Evolutionary conservation across 495 filamentous ascomycete species (phyloP).

Genomic region (Pyrenula aspistea): DNA sequence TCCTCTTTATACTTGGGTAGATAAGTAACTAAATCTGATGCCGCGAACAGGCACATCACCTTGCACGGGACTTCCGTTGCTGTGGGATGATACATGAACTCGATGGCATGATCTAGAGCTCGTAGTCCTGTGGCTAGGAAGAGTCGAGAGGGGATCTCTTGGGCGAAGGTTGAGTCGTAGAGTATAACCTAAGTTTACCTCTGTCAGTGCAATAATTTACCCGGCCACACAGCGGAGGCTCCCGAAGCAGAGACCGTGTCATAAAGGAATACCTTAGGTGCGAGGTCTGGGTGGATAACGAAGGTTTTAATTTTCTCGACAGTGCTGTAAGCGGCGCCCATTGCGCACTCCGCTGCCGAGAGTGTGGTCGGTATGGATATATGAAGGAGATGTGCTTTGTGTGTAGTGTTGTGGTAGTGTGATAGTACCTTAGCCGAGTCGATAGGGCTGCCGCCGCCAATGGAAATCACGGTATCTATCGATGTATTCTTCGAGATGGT

Average conservation of each 20-base stretch:
- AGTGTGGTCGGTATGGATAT: constrained; percentile 38
- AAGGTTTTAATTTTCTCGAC: constrained; percentile 26
- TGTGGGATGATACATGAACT: constrained; percentile 34
- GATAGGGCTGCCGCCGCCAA: constrained; percentile 37
- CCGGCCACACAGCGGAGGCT: constrained; percentile 10
- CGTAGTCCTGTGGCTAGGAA: constrained; percentile 31
- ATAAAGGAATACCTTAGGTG: constrained; percentile 27
- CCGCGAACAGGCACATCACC: constrained; percentile 22
- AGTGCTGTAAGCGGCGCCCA: constrained; percentile 27
- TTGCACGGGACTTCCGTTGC: constrained; percentile 31
- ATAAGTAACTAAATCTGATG: constrained; percentile 23
- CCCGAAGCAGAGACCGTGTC: constrained; percentile 26
- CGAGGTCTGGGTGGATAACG: constrained; percentile 21
- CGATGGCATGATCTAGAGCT: constrained; percentile 36
- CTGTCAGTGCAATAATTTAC: constrained; percentile 1
- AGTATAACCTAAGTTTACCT: neutral
- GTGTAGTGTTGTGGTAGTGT: constrained; percentile 24
- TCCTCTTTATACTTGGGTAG: constrained; percentile 26
- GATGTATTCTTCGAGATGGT: constrained; percentile 20
- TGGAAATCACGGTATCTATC: constrained; percentile 34
- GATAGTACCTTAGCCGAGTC: constrained; percentile 34
- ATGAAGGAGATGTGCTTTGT: constrained; percentile 27
- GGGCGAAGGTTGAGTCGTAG: constrained; percentile 30
- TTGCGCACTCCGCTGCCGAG: constrained; percentile 33
- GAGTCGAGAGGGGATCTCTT: constrained; percentile 26